These are phyloP conservation scores for Hemileccinum impolitum DNA, from an alignment of 768 basidiomycete species.

Conservation along the genomic window DNA sequence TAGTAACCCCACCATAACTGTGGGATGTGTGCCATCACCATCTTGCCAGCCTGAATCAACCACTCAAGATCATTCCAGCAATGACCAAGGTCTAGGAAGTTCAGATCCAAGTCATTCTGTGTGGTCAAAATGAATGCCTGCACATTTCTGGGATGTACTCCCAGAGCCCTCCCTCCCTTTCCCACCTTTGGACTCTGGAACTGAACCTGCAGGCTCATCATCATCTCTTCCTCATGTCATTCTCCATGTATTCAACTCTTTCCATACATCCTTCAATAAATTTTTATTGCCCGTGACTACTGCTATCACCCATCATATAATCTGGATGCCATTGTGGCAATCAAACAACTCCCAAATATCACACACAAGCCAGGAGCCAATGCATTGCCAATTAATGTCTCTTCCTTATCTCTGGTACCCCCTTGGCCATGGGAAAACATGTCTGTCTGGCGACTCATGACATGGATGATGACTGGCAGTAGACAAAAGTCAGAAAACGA, in stretches of 20 bases:
- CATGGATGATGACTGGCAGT: not conserved
- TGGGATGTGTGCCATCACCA: not conserved
- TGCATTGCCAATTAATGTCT: not conserved
- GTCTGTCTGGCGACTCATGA: not conserved
- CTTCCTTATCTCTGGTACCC: not conserved
- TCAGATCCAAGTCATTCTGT: not conserved
- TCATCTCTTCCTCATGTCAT: not conserved
- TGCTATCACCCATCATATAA: not conserved
- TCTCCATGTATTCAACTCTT: not conserved
- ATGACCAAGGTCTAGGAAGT: not conserved
- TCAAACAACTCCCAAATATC: not conserved
- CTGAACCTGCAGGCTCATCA: not conserved
- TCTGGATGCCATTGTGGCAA: not conserved
- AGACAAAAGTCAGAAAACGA: not conserved
- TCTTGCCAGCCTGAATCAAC: not conserved
- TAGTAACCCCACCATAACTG: too few species aligned
- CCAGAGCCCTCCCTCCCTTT: constrained; percentile 10
- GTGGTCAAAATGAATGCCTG: not conserved
- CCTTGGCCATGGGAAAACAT: not conserved
- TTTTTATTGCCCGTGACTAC: not conserved
- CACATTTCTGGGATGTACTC: constrained; percentile 13
- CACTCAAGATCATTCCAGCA: not conserved
- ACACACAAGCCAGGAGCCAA: not conserved
- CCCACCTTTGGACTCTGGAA: not conserved
- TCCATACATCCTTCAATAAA: not conserved